Percentiles rank a stretch among this genome's conserved stretches.
These are phyloP conservation scores for Wickerhamomyces xylosicus DNA, from an alignment of 805 yeast species.

Conservation along the genomic window DNA sequence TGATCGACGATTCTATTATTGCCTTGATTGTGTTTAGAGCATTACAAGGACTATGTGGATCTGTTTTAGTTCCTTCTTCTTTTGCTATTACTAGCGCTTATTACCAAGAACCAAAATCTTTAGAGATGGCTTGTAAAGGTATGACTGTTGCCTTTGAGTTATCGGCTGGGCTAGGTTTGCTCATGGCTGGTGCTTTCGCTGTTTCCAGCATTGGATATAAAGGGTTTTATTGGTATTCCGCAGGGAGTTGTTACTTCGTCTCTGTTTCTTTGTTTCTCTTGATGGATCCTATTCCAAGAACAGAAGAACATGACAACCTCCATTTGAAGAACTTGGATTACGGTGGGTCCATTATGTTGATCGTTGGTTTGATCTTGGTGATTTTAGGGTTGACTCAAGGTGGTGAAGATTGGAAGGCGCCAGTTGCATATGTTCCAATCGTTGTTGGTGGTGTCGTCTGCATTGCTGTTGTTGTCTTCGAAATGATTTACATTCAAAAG, in stretches of 20 bases:
- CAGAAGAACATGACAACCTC: constrained; percentile 12
- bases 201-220: background rate
- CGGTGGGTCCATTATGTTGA: constrained; percentile 23
- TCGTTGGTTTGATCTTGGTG: constrained; percentile 26
- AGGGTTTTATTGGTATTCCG: background rate
- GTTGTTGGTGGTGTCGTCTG: constrained; percentile 27
- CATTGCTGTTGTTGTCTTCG: constrained; percentile 20
- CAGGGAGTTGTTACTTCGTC: background rate
- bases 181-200: background rate
- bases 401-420: constrained; percentile 30
- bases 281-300: constrained; percentile 21
- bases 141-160: constrained; percentile 15
- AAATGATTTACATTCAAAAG: constrained; percentile 15
- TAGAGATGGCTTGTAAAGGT: constrained; percentile 17
- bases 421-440: constrained; percentile 31
- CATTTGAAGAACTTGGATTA: constrained; percentile 24
- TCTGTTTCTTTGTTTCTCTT: constrained; percentile 18
- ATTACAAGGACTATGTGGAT: constrained; percentile 33
- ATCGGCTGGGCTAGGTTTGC: background rate
- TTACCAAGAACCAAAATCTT: constrained; percentile 16
- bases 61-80: constrained; percentile 29
- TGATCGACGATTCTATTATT: constrained; percentile 22
- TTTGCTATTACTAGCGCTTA: constrained; percentile 23
- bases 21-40: constrained; percentile 33
- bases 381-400: constrained; percentile 36